Percentiles rank a stretch among this genome's conserved stretches.
These are phyloP conservation scores for Phytophthora cajani DNA, from an alignment of 352 stramenopile genomes.

Conservation along the genomic window DNA sequence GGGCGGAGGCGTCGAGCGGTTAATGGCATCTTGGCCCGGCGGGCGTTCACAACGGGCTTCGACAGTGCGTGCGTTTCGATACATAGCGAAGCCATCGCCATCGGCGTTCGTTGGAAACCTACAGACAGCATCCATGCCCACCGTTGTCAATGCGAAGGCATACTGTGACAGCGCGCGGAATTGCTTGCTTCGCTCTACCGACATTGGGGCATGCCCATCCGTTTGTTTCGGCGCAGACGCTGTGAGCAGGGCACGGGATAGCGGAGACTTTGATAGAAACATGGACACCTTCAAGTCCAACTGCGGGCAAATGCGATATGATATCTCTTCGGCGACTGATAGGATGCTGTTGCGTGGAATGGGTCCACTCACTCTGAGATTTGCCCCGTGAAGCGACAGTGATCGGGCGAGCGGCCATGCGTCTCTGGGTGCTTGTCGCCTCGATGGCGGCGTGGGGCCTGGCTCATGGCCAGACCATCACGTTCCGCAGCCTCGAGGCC, in stretches of 20 bases:
- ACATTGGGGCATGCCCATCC: neutral
- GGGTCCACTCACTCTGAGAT: conserved; percentile 11
- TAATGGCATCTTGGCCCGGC: neutral
- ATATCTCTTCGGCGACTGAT: conserved; percentile 15
- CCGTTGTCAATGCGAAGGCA: neutral
- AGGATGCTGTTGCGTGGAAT: too few species aligned
- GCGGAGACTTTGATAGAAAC: neutral
- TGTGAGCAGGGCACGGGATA: neutral
- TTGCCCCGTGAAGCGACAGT: neutral
- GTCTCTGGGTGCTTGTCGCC: neutral
- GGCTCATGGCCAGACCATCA: conserved; percentile 12
- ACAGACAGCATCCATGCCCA: neutral
- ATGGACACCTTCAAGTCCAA: neutral
- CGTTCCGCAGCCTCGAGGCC: conserved; percentile 17
- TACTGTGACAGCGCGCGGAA: neutral
- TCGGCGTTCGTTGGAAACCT: neutral
- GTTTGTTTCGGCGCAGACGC: neutral
- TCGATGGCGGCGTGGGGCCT: neutral
- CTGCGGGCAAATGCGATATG: conserved; percentile 11
- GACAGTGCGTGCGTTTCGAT: neutral
- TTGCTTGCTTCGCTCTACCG: neutral
- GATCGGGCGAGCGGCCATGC: neutral
- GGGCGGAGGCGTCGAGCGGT: neutral
- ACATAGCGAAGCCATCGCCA: neutral
- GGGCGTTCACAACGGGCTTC: neutral